Conservation (phyloP, 768 basidiomycete genomes). For the Russula olivacea region DNA sequence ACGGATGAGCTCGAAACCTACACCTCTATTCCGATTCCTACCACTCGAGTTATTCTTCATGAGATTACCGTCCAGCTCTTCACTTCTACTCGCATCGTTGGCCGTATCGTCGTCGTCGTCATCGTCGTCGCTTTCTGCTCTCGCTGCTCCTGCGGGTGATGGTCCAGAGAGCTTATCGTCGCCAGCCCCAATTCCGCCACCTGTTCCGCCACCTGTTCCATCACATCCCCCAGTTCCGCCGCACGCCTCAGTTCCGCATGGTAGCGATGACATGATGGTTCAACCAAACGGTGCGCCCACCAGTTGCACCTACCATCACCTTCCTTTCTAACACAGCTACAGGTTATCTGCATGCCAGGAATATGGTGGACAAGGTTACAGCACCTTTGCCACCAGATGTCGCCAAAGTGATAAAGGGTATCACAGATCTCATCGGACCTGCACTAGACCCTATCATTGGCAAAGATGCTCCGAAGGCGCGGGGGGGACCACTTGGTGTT, state of each 20-base stretch:
- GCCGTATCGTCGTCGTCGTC: conserved; percentile 30
- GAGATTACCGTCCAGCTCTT: conserved; percentile 33
- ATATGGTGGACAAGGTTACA: not conserved
- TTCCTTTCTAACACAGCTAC: conserved; percentile 1
- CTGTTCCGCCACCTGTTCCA: no score
- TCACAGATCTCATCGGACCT: no score
- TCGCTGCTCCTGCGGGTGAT: conserved; percentile 30
- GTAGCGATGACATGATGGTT: not conserved
- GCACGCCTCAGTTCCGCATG: conserved; percentile 6
- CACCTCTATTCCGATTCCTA: not conserved
- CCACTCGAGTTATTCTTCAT: conserved; percentile 26
- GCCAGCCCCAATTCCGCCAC: conserved; percentile 5
- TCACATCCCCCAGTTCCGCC: no score
- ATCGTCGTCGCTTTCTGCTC: conserved; percentile 29
- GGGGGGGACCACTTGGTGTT: not conserved
- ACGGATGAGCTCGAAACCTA: not conserved
- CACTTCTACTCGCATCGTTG: conserved; percentile 32
- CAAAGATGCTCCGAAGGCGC: not conserved
- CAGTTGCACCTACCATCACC: no score
- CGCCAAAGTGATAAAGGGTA: no score
- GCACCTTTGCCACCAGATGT: not conserved
- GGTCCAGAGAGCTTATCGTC: not conserved
- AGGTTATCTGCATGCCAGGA: conserved; percentile 3
- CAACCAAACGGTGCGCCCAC: conserved; percentile 2
- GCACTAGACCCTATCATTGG: not conserved